Evolutionary conservation across 1,284 basidiomycete genomes (phyloP), one percentile per base, ranked within the genome.

Genomic region (Malassezia pachydermatis): DNA sequence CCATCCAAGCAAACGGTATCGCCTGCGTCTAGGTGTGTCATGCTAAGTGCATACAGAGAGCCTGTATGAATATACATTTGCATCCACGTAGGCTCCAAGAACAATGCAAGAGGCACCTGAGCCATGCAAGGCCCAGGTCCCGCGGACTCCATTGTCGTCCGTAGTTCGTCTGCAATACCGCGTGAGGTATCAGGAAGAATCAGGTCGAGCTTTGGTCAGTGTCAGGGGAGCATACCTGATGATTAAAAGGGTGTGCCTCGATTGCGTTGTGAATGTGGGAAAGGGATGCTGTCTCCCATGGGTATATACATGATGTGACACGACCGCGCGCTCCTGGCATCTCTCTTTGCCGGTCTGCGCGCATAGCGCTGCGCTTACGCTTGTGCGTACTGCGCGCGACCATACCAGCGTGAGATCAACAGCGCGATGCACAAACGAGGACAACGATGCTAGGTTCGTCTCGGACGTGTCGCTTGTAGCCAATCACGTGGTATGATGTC

Each of bases 1-100:
- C 65, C 65, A 36, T 68, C 62, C 10, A 70, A 40, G 45, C 65
- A 68, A 10, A 59, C 48, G 14, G 57, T 51, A 38, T 70, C 67
- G 9, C 68, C 55, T 4, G 50, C 40, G 27, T 58, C 55, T 6
- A 60, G 43, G 17, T 32, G 36, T 9, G 49, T 53, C n/a, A 48
- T 34, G 33, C 59, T 62, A 17, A 70, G 51, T 7, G 64, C 61
- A 35, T 58, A 52, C 35, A 69, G 52, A 0, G 53, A 48, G 35
- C 63, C 63, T 10, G 54, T 46, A 16, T 48, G 54, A 37, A 70
- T 49, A 41, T 68, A 63, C n/a, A 53, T 51, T 0, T 56, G 58
- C 29, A 68, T 55, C 33, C 67, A 70, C 20, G 54, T 40, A 3
- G 65, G 65, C 33, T 61, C 59, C 17, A 70, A 51, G n/a, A 70